Conservation (phyloP, 2,329 filamentous ascomycete species). For the Verticillium dahliae region DNA sequence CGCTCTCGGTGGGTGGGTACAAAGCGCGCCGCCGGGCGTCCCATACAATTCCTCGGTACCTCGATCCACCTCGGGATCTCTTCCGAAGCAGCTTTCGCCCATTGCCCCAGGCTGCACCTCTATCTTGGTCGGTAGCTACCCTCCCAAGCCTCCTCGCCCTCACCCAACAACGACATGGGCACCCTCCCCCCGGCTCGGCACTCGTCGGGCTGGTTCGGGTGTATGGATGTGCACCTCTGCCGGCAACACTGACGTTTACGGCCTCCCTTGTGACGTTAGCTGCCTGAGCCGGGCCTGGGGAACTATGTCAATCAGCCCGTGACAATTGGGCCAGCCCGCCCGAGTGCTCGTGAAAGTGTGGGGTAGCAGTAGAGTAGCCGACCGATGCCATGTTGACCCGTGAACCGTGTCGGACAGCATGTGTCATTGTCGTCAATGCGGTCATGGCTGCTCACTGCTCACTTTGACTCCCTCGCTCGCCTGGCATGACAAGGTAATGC, state of each 20-base stretch:
- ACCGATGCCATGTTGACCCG: background rate
- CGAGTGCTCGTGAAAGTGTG: constrained; percentile 21
- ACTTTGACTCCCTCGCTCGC: background rate
- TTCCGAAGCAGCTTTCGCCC: background rate
- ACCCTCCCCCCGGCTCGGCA: constrained; percentile 17
- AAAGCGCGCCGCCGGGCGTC: background rate
- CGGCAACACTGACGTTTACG: background rate
- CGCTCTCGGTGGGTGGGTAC: constrained; percentile 6
- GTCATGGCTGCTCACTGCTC: background rate
- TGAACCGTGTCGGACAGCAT: background rate
- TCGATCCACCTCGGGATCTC: background rate
- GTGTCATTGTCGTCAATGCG: background rate
- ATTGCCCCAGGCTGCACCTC: background rate
- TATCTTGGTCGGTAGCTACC: too few species aligned
- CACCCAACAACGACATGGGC: background rate
- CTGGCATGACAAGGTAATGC: too few species aligned
- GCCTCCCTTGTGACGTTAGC: background rate
- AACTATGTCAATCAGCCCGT: background rate
- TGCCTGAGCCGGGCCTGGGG: background rate
- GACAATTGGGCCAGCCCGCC: constrained; percentile 1
- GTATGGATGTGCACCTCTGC: constrained; percentile 17
- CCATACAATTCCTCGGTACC: background rate
- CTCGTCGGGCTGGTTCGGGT: constrained; percentile 26
- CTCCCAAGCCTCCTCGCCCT: background rate
- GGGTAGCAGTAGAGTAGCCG: constrained; percentile 11